Conservation (phyloP, 2,329 filamentous ascomycete genomes). For the Fonsecaea pugnacius region DNA sequence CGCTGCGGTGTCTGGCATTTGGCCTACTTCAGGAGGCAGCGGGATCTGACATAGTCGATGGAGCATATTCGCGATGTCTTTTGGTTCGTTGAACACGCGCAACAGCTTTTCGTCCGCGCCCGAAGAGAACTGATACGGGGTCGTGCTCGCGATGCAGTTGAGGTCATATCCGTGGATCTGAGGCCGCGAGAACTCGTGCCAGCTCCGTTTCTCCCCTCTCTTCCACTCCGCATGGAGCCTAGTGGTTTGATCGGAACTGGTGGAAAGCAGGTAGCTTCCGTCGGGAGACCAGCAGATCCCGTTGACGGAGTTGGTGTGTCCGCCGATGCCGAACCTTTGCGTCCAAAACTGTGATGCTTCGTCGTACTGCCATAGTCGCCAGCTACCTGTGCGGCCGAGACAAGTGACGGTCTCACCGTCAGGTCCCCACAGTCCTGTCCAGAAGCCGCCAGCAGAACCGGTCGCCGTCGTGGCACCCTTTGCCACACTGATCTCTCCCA, state of each 20-base stretch:
- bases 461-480: conserved; percentile 97
- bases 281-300: conserved; percentile 81
- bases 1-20: conserved; percentile 83
- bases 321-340: conserved; percentile 76
- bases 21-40: conserved; percentile 40
- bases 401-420: conserved; percentile 70
- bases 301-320: conserved; percentile 80
- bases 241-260: conserved; percentile 89
- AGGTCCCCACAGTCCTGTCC: conserved; percentile 91
- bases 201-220: conserved; percentile 60
- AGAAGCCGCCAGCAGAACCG: conserved; percentile 93
- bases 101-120: conserved; percentile 98
- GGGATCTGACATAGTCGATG: conserved; percentile 68
- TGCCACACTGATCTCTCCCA: conserved; percentile 91
- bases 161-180: conserved; percentile 98
- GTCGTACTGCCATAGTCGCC: conserved; percentile 80
- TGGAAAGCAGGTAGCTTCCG: conserved; percentile 85
- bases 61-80: conserved; percentile 76
- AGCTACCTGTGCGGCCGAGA: conserved; percentile 88
- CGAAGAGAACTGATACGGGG: conserved; percentile 78
- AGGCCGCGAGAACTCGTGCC: conserved; percentile 94
- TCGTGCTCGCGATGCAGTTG: conserved; percentile 85
- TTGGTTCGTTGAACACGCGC: conserved; percentile 89
- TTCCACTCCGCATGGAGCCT: conserved; percentile 83
- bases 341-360: conserved; percentile 69